Evolutionary conservation across 805 yeast genomes (phyloP), one percentile per base, ranked within the genome.

Genomic region (Cyberlindnera subsufficiens): DNA sequence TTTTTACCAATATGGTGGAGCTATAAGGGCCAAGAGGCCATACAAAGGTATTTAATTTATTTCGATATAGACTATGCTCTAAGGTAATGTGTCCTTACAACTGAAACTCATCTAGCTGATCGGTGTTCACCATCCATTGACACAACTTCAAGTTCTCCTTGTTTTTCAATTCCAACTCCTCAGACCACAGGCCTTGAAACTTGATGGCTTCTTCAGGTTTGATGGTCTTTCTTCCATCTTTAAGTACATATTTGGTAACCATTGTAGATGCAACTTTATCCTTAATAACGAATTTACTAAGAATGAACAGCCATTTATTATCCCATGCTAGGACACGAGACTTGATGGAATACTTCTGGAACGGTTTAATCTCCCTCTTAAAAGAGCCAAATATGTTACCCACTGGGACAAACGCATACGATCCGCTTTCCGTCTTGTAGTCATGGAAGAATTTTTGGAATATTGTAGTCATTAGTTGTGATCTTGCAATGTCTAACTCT

Each of bases 261-360:
- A 83, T 78, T 17, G 79, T 65, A 1, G 88, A 79, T 53, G 79
- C 73, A 6, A 64, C 59, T 31, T 59, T 53, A 11, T 58, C 60
- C 6, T 51, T 56, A 34, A 71, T 66, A 11, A 72, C 74, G 55
- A 88, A 87, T 53, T 77, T 72, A 34, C 84, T 76, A 19, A 84
- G 50, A 11, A 86, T 74, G 56, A 79, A 89, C 13, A 90, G 54
- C 96, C 96, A 88, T 61, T 89, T 90, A 30, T 75, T 69, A 64
- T 86, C 93, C 96, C 96, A 89, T 7, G 91, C 82, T 6, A 85
- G 59, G 16, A 90, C 72, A 32, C 77, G 67, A 3, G 84, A 73
- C 30, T 68, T 66, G 18, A 90, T 69, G 3, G 64, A 50, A 58
- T 80, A 90, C 20, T 54, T 52, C 42, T 74, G 75, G 55, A 80